These are phyloP conservation scores for Tubosaeta sp. DNA, from an alignment of 768 basidiomycete species.

Conservation along the genomic window DNA sequence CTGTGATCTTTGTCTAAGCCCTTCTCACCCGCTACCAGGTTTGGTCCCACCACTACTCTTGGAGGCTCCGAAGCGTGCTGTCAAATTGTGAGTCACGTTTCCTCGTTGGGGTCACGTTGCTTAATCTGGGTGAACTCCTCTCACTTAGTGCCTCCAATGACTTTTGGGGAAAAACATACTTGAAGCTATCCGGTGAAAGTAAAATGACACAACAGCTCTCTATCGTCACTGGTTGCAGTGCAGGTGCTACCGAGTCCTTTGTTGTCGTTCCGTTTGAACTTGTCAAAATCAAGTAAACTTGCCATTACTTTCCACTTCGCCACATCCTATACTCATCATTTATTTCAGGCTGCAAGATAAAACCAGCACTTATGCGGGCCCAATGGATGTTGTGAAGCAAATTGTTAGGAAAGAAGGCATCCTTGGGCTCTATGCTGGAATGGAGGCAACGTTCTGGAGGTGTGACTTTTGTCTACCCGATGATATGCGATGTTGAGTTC, in stretches of 20 bases:
- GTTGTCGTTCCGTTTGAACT: constrained; percentile 97
- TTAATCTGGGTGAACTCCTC: background rate
- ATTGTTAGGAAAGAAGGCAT: constrained; percentile 74
- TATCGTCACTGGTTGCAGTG: constrained; percentile 85
- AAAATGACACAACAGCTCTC: constrained; percentile 92
- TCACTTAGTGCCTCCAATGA: constrained; percentile 74
- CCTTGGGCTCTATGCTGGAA: constrained; percentile 86
- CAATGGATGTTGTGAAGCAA: constrained; percentile 85
- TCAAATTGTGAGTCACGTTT: constrained; percentile 69
- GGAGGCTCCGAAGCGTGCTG: constrained; percentile 97
- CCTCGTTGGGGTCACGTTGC: background rate
- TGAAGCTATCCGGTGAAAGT: constrained; percentile 55
- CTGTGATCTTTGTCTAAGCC: background rate
- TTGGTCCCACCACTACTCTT: constrained; percentile 93
- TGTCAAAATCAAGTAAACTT: constrained; percentile 74
- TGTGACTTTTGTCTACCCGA: constrained; percentile 21
- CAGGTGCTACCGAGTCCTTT: constrained; percentile 94
- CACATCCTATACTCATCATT: background rate
- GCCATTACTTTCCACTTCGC: constrained; percentile 18
- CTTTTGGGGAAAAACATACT: constrained; percentile 88
- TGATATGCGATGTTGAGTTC: background rate
- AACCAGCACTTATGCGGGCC: constrained; percentile 82
- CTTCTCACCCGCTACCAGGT: constrained; percentile 39
- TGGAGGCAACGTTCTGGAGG: constrained; percentile 99
- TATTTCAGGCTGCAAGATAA: constrained; percentile 81